Evolutionary conservation across 2,329 filamentous ascomycete species (phyloP), one percentile per base, ranked within the genome.

Genomic region (Xylariaceae sp.): DNA sequence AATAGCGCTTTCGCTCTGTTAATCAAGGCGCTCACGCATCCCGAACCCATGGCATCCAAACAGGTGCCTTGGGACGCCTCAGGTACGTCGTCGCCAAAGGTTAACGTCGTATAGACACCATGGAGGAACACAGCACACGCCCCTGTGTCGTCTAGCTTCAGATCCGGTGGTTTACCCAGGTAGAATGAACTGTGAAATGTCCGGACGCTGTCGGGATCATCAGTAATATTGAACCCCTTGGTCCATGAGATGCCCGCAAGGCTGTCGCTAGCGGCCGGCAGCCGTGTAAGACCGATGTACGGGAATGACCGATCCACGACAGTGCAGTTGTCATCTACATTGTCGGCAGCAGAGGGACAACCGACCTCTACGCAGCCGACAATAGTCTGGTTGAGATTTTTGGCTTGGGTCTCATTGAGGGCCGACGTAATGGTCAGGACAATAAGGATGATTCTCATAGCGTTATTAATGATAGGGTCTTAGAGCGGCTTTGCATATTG

Each of bases 351-450:
- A 1, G 59, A 16, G 11, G 64, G 64, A 10, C 64, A 66, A 3
- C 50, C 62, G 2, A 66, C 21, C 2, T 63, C 63, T 5, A 43
- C 53, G 53, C 64, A 66, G 11, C 64, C 63, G 16, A 65, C 60
- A 23, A 66, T 65, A 3, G 60, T 65, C 15, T 49, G 29, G 27
- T 58, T 58, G 11, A 63, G 50, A 15, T 63, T 61, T 43, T 59
- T 57, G 21, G 48, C 50, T 16, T 32, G 46, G 3, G n/a, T 39
- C 1, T 20, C 45, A 26, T 6, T 15, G 4, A 43, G 27, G 6
- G 50, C 18, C 6, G 50, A 60, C 3, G 41, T 50, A 11, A 57
- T 20, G 9, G 49, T 42, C 2, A 53, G 18, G 36, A 21, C 27
- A 20, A 41, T 9, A 11, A n/a, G n/a, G n/a, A n/a, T n/a, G n/a